Evolutionary conservation across 2,329 filamentous ascomycete species (phyloP), one percentile per base, ranked within the genome.

Genomic region (Phoma sp.): DNA sequence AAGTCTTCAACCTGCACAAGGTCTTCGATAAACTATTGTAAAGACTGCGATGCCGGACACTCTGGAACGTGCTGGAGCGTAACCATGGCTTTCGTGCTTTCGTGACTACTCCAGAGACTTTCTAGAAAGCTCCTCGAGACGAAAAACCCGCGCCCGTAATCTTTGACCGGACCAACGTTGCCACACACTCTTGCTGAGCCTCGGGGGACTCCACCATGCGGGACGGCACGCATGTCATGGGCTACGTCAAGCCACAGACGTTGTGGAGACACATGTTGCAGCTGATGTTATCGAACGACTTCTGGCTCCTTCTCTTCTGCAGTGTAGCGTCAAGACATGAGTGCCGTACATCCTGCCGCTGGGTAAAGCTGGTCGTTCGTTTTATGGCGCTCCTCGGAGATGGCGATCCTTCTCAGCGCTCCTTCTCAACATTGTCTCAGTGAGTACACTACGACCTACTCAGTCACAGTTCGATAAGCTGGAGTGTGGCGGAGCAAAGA

Each of bases 221-320:
- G 52, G 47, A 55, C 46, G 46, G 52, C 52, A 39, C 52, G 52
- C 52, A 43, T 51, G 41, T 41, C 31, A 22, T 55, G 36, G 52
- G 52, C 21, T 46, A n/a, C 6, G 37, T 25, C 21, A 4, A 36
- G 36, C 32, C 52, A 50, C 17, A 21, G 19, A 10, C 17, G 27
- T 31, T 38, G 41, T 55, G 46, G 46, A 37, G 37, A 24, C n/a
- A 6, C 25, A 21, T 22, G 13, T 47, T 38, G 21, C 31, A 47
- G 32, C 31, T 41, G 31, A 35, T 22, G 17, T 8, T 25, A 22
- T 10, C 25, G 21, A 32, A 19, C 7, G 17, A 40, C n/a, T 46
- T 4, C n/a, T 19, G 29, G 39, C 37, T 44, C 45, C 4, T 37
- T 25, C 21, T 33, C 9, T 27, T 41, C 41, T 38, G 32, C 19